Conservation (phyloP, 2,329 filamentous ascomycete species). For the Aureobasidium uvarum region DNA sequence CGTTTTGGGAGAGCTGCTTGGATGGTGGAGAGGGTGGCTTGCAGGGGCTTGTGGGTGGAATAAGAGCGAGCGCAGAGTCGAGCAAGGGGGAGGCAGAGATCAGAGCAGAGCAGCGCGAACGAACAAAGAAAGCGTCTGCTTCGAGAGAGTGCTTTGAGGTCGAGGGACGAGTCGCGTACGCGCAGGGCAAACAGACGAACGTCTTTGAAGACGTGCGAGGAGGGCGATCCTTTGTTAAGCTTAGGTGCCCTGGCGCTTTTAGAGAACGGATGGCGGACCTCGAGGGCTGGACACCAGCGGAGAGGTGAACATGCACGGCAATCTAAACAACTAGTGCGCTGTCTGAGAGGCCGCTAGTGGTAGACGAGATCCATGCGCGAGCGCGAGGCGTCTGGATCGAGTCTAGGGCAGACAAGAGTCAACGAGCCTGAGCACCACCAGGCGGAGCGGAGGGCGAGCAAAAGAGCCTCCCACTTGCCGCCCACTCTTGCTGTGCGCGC, state of each 20-base stretch:
- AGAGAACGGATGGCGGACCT: constrained; percentile 45
- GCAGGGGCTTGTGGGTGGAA: constrained; percentile 26
- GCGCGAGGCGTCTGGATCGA: constrained; percentile 45
- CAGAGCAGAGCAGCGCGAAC: background rate
- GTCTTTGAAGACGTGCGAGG: constrained; percentile 33
- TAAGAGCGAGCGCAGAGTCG: constrained; percentile 22
- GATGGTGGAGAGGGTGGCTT: constrained; percentile 26
- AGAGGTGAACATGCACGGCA: constrained; percentile 44
- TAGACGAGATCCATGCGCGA: constrained; percentile 42
- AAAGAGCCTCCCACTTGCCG: constrained; percentile 23
- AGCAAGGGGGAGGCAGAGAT: constrained; percentile 20
- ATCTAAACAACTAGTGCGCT: constrained; percentile 43
- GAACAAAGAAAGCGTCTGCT: constrained; percentile 21
- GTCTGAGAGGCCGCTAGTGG: constrained; percentile 44
- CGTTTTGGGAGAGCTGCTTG: constrained; percentile 27
- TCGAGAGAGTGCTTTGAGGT: constrained; percentile 14
- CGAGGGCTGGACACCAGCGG: constrained; percentile 45
- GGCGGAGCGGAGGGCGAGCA: background rate
- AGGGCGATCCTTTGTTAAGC: constrained; percentile 54
- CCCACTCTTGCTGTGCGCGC: background rate
- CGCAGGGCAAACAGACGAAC: constrained; percentile 26
- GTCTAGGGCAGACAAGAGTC: constrained; percentile 17
- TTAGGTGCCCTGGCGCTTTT: constrained; percentile 46
- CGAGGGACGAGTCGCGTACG: constrained; percentile 20
- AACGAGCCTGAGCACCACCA: background rate